These are phyloP conservation scores for Amanita phalloides DNA, from an alignment of 768 basidiomycete genomes.

Conservation along the genomic window DNA sequence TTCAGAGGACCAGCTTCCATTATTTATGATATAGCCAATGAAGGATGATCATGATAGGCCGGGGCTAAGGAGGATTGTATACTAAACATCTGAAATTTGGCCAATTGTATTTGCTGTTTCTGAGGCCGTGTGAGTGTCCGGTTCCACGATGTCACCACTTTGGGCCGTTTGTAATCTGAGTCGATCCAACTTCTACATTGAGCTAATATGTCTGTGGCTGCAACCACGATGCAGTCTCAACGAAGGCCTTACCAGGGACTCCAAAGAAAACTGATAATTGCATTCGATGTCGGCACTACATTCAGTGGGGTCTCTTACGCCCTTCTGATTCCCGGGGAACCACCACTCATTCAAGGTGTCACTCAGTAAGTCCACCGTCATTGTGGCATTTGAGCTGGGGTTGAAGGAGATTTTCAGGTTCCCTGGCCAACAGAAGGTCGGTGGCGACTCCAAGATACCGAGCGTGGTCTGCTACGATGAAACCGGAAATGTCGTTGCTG, in stretches of 20 bases:
- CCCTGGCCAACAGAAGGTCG: neutral
- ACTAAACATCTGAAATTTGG: too few relatives aligned
- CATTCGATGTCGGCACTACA: slow-evolving; percentile 43
- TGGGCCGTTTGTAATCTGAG: neutral
- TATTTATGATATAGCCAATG: neutral
- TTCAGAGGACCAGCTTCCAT: slow-evolving; percentile 1
- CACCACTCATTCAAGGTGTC: slow-evolving; percentile 26
- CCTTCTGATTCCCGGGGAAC: slow-evolving; percentile 22
- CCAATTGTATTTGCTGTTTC: too few relatives aligned
- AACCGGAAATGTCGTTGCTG: neutral
- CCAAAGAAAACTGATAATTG: slow-evolving; percentile 30
- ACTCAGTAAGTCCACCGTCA: slow-evolving; percentile 15
- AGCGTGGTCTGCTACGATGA: slow-evolving; percentile 5
- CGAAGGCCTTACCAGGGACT: slow-evolving; percentile 29
- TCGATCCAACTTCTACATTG: neutral
- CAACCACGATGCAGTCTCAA: neutral
- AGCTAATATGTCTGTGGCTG: slow-evolving; percentile 7
- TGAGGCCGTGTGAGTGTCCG: too few relatives aligned
- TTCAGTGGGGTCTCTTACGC: slow-evolving; percentile 28
- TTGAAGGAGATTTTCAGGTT: neutral
- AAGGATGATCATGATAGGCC: too few relatives aligned
- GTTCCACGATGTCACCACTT: too few relatives aligned
- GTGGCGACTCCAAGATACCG: slow-evolving; percentile 4
- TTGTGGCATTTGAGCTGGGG: slow-evolving; percentile 2
- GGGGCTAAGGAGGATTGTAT: too few relatives aligned